A percentile compares a stretch with the other conserved stretches of the same genome.
phyloP scores from a whole-genome alignment of 1,284 basidiomycete species.

The Meira miltonrushii region DNA sequence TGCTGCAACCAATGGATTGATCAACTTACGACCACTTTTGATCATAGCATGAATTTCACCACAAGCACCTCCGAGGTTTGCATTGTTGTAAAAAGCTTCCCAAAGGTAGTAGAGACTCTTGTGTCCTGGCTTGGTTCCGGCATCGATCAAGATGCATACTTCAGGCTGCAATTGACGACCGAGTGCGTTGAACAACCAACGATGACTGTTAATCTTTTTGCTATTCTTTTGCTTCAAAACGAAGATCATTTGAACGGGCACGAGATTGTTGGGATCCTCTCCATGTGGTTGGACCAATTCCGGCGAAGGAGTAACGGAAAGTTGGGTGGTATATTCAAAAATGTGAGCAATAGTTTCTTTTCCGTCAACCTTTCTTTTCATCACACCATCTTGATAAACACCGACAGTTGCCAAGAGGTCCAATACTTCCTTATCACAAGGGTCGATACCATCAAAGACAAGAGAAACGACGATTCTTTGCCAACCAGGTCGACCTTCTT shows the following conservation, averaged over 20 bases:
- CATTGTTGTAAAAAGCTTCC: constrained; percentile 52
- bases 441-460: constrained; percentile 87
- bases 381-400: constrained; percentile 65
- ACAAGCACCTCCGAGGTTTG: constrained; percentile 49
- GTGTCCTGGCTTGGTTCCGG: constrained; percentile 50
- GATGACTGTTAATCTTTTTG: constrained; percentile 61
- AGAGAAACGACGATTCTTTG: constrained; percentile 79
- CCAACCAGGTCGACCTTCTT: constrained; percentile 67
- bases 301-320: constrained; percentile 75
- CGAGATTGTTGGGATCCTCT: constrained; percentile 71
- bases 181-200: constrained; percentile 97
- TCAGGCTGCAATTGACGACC: constrained; percentile 61
- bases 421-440: constrained; percentile 75
- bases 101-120: constrained; percentile 50
- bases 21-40: constrained; percentile 45
- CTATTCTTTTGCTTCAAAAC: constrained; percentile 94
- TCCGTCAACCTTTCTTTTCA: constrained; percentile 84
- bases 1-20: constrained; percentile 60
- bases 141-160: constrained; percentile 49
- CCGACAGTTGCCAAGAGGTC: constrained; percentile 54
- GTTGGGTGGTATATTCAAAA: constrained; percentile 64
- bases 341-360: constrained; percentile 80
- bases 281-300: constrained; percentile 82
- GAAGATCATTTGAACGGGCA: constrained; percentile 92
- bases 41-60: constrained; percentile 53